Conservation (phyloP, 768 basidiomycete genomes). For the Macrolepiota dolichaula region DNA sequence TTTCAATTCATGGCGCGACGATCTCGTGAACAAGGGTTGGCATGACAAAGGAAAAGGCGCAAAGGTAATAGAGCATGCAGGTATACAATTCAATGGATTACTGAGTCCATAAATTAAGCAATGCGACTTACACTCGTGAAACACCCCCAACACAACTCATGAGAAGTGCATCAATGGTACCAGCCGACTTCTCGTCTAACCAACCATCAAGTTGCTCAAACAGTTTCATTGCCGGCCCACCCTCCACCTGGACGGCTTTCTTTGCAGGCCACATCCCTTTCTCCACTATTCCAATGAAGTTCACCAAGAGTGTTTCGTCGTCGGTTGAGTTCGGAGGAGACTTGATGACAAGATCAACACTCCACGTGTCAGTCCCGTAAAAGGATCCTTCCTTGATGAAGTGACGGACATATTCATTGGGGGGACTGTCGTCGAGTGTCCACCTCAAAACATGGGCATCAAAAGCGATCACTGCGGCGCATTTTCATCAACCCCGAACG, state of each 20-base stretch:
- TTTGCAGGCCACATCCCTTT: slow-evolving; percentile 84
- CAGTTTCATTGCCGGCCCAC: slow-evolving; percentile 62
- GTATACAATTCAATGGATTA: background rate
- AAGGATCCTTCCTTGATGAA: slow-evolving; percentile 92
- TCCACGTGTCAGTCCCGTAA: slow-evolving; percentile 72
- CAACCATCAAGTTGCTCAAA: slow-evolving; percentile 76
- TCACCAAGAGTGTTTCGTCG: slow-evolving; percentile 44
- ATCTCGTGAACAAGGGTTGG: background rate
- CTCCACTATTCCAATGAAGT: slow-evolving; percentile 83
- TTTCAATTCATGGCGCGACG: background rate
- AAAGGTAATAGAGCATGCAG: background rate
- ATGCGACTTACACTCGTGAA: slow-evolving; percentile 27
- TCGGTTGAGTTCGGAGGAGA: slow-evolving; percentile 30
- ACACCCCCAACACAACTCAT: slow-evolving; percentile 72
- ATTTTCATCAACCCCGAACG: slow-evolving; percentile 2
- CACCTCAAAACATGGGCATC: slow-evolving; percentile 86
- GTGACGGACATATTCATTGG: slow-evolving; percentile 71
- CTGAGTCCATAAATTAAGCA: slow-evolving; percentile 6
- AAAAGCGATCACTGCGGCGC: slow-evolving; percentile 70
- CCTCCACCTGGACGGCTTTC: slow-evolving; percentile 42
- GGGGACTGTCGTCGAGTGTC: slow-evolving; percentile 79
- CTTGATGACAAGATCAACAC: slow-evolving; percentile 68
- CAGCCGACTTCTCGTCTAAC: slow-evolving; percentile 61
- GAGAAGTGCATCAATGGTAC: slow-evolving; percentile 64
- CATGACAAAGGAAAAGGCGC: background rate